These are phyloP conservation scores for Aulographum hederae DNA, from an alignment of 2,329 filamentous ascomycete species.

Conservation along the genomic window DNA sequence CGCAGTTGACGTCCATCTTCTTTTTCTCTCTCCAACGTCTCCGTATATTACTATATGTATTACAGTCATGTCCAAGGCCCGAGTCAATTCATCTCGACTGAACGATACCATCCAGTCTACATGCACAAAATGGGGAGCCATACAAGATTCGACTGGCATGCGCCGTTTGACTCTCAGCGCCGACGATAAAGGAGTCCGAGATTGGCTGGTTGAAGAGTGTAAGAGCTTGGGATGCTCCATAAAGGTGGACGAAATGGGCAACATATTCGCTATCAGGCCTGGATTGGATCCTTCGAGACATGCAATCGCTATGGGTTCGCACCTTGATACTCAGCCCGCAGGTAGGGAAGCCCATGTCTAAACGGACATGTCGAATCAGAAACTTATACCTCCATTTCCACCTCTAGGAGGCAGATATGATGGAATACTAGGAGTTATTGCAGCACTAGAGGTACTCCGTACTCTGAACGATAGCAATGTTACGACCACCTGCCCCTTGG, in stretches of 20 bases:
- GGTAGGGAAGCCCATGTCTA: too few species aligned
- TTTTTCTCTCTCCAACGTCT: too few species aligned
- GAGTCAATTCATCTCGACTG: too few species aligned
- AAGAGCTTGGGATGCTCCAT: conserved; percentile 12
- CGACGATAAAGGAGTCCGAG: conserved; percentile 12
- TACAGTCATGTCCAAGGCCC: too few species aligned
- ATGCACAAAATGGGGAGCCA: too few species aligned
- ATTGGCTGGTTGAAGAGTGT: conserved; percentile 14
- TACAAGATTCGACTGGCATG: too few species aligned
- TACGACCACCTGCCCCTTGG: conserved; percentile 7
- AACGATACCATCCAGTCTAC: too few species aligned
- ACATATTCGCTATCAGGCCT: conserved; percentile 14
- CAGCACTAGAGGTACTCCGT: conserved; percentile 17
- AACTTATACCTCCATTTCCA: too few species aligned
- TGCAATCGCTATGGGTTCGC: conserved; percentile 9
- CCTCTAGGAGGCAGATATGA: conserved; percentile 12
- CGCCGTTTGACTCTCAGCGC: conserved; percentile 5
- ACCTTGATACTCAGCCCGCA: conserved; percentile 9
- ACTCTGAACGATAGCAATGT: conserved; percentile 15
- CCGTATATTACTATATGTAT: too few species aligned
- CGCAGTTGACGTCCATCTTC: too few species aligned
- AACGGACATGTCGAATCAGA: too few species aligned
- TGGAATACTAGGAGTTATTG: conserved; percentile 10
- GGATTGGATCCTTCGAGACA: conserved; percentile 8
- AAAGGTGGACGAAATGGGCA: conserved; percentile 17